Conservation (phyloP, 2,329 filamentous ascomycete species). For the Trichoderma atroviride region DNA sequence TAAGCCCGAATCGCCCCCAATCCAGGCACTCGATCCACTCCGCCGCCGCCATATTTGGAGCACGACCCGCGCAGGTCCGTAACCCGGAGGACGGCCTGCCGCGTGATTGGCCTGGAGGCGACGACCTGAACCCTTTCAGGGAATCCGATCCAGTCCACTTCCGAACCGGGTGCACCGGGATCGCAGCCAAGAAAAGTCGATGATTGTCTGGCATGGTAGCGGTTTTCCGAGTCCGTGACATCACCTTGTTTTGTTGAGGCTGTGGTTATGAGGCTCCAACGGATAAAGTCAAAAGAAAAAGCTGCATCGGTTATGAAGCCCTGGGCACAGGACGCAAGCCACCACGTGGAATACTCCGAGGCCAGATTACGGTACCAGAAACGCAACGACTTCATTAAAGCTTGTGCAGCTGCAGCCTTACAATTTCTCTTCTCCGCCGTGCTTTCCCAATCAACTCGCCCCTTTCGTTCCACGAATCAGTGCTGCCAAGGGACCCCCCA, state of each 20-base stretch:
- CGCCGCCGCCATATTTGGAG: slow-evolving; percentile 6
- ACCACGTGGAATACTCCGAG: slow-evolving; percentile 4
- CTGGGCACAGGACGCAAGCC: slow-evolving; percentile 2
- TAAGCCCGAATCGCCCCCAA: slow-evolving; percentile 1
- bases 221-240: slow-evolving; percentile 6
- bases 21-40: not conserved
- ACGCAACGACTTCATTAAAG: not conserved
- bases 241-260: not conserved
- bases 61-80: slow-evolving; percentile 15
- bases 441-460: not conserved
- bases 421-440: not conserved
- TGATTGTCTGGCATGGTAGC: not conserved
- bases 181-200: slow-evolving; percentile 5
- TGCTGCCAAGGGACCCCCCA: slow-evolving; percentile 15
- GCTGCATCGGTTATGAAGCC: not conserved
- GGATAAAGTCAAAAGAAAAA: not conserved
- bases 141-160: slow-evolving; percentile 3
- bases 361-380: not conserved
- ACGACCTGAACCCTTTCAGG: slow-evolving; percentile 11
- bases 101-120: slow-evolving; percentile 17
- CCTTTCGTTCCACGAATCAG: slow-evolving; percentile 18
- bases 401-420: slow-evolving; percentile 7
- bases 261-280: not conserved
- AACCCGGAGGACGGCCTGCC: slow-evolving; percentile 20
- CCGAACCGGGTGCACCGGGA: slow-evolving; percentile 15